These are phyloP conservation scores for Mortierella sp. DNA, from an alignment of 371 early-diverging fungal genomes.

Conservation along the genomic window DNA sequence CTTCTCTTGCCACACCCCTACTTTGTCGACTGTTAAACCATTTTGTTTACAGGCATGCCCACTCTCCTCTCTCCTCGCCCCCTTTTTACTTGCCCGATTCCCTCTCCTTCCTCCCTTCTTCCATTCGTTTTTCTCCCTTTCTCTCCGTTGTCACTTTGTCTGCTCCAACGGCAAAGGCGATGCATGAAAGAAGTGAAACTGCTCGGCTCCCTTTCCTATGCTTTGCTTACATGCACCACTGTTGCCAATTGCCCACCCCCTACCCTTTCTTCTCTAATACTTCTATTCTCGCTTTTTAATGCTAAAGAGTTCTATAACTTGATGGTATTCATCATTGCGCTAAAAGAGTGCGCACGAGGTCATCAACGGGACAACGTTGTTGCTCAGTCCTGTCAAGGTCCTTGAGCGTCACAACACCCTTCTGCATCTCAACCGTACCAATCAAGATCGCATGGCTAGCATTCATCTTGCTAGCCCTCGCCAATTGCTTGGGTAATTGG, in stretches of 20 bases:
- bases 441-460: slow-evolving; percentile 56
- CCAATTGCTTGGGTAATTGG: slow-evolving; percentile 42
- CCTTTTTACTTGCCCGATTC: neutral
- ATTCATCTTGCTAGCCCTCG: slow-evolving; percentile 45
- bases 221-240: neutral
- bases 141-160: neutral
- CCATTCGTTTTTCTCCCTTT: neutral
- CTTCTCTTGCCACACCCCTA: neutral
- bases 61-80: no score
- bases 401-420: slow-evolving; percentile 41
- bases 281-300: neutral
- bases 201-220: neutral
- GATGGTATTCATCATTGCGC: neutral
- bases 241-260: neutral
- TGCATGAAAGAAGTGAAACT: neutral
- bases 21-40: neutral
- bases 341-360: slow-evolving; percentile 20
- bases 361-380: slow-evolving; percentile 33
- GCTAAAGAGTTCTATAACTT: neutral
- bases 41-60: no score
- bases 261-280: neutral
- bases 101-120: no score
- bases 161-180: neutral
- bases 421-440: slow-evolving; percentile 51
- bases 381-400: slow-evolving; percentile 50